Base-by-base conservation (phyloP, 768 basidiomycete genomes). In the Erythrobasidium yunnanense region DNA sequence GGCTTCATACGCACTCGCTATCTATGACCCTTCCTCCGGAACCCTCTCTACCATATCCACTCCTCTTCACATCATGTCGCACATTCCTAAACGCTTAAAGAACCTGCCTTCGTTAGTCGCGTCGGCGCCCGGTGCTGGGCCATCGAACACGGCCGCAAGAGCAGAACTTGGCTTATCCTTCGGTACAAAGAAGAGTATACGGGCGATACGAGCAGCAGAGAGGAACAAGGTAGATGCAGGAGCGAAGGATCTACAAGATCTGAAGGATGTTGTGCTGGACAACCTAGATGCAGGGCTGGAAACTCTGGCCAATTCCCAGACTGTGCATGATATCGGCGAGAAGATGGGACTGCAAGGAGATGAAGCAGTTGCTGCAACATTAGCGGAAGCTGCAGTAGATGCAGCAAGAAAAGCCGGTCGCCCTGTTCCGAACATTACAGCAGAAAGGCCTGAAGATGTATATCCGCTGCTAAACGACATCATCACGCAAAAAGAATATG, bases 181-280 rank as follows among this genome's bases (percentile, higher is more conserved):
- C 70, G 93, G 93, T 22, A 93, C 91, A 25, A 88, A 90, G 78
- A 97, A 95, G 75, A 89, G 90, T 49, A 87, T 89, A 75, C 83
- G 83, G 8, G 84, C 83, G 29, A 91, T 96, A 73, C 83, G 83
- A 56, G 87, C 90, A 2, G 82, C 82, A 57, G 90, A 92, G 76
- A 82, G 93, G 69, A 93, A 92, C 77, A 85, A 84, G 75, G 85
- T 99, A 35, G 90, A 95, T 77, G 83, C 87, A 20, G 79, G 81
- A 7, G 88, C 89, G 34, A 84, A 84, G 70, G 82, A 81, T 65
- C 27, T 67, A 34, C 55, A 67, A 23, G 54, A 29, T 11, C 27
- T 70, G 6, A 56, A 70, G 42, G 22, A 57, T 15, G 85, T 87
- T 76, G 78, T 99, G 68, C 87, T 89, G 81, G 83, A 86, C 32